phyloP scores from a whole-genome alignment of 2,329 filamentous ascomycete species.

The Talaromyces sp. region DNA sequence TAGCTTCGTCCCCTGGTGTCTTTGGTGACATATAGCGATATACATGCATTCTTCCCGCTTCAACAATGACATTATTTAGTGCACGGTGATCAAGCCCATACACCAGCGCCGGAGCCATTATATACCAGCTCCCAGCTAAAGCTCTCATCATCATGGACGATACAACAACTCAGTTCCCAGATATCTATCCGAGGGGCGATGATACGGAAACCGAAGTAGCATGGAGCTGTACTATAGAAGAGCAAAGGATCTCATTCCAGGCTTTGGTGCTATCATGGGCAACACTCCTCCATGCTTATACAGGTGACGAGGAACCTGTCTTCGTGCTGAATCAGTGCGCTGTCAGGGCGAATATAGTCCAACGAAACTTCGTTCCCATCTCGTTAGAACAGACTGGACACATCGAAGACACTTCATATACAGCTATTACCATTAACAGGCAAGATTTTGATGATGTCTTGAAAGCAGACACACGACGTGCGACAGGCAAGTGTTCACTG shows the following conservation, averaged over 20 bases:
- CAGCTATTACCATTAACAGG: slow-evolving; percentile 22
- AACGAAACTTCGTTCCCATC: slow-evolving; percentile 21
- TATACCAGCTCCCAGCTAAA: not conserved
- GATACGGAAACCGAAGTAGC: slow-evolving; percentile 18
- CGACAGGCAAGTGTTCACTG: slow-evolving; percentile 21
- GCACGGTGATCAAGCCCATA: not conserved
- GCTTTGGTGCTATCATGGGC: slow-evolving; percentile 30
- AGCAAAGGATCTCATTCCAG: slow-evolving; percentile 21
- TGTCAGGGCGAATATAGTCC: slow-evolving; percentile 27
- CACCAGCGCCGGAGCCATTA: not conserved
- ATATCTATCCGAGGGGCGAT: slow-evolving; percentile 20
- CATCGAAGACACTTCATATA: slow-evolving; percentile 19
- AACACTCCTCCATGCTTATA: slow-evolving; percentile 28
- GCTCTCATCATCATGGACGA: slow-evolving; percentile 22
- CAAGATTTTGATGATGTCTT: not conserved
- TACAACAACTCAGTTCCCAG: slow-evolving; percentile 25
- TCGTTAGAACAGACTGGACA: slow-evolving; percentile 19
- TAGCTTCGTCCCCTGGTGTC: not conserved
- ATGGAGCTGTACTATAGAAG: slow-evolving; percentile 23
- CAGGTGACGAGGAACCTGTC: slow-evolving; percentile 32
- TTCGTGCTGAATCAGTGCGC: slow-evolving; percentile 29
- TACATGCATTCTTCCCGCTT: not conserved
- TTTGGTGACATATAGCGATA: not conserved
- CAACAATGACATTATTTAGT: not conserved
- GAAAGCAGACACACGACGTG: not conserved